Base-by-base conservation (phyloP, 345 rosid species). In the Boechera retrofracta region DNA sequence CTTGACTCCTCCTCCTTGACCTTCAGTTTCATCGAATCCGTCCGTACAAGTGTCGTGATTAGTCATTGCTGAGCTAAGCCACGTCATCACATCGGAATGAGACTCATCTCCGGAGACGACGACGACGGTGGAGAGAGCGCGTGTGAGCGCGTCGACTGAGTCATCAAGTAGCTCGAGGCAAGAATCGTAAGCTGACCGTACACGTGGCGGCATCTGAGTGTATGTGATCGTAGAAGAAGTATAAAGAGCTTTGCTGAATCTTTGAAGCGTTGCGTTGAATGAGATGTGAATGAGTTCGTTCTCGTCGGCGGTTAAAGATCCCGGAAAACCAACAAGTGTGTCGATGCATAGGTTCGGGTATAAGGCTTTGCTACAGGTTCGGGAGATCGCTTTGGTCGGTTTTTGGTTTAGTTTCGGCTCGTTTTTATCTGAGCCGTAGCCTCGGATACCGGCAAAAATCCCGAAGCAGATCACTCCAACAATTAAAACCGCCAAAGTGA, bases 51-150 rank as follows among this genome's bases (percentile, higher is more conserved):
- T 95, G 85, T 95, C 99, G 59, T 95, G 97, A 61, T 93, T 91
- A 0, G 98, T 95, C 86, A 95, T 67, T 5, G 99, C 91, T 0
- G 96, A 84, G 87, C 99, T 95, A 39, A 95, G 94, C 99, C 98
- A 95, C 74, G 97, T 95, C 86, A 82, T 52, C 55, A 93, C 98
- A 62, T 95, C 99, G 69, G 86, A 62, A 5, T 29, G 33, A 68
- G 67, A 70, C 38, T 69, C 82, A 0, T 53, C 67, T 24, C 41
- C 44, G 18, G 68, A 51, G 1, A 5, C 15, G 4, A 33, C 18
- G 35, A 90, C 88, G 64, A 94, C 86, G 41, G 81, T 56, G 82
- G 82, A 65, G 28, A 93, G 91, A 0, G 99, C 85, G 52, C 87
- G 89, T 0, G 89, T 67, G 62, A 95, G 89, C 2, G 93, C 92